Base-by-base conservation (phyloP, 352 stramenopile genomes). In the Phytophthora sp. region DNA sequence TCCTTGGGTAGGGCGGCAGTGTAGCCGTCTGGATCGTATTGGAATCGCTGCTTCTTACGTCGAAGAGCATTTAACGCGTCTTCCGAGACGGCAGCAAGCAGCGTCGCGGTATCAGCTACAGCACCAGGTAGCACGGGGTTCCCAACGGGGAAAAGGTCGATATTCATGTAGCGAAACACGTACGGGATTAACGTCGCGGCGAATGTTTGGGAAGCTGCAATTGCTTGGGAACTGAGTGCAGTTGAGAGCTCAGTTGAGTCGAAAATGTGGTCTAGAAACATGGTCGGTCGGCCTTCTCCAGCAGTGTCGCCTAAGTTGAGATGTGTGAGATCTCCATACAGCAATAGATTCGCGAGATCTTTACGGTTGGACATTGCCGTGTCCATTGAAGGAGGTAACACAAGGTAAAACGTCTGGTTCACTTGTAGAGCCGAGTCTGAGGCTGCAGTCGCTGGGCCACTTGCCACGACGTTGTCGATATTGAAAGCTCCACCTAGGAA, bases 191-290 rank as follows among this genome's bases (percentile, higher is more conserved):
- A 41, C 30, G 73, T 77, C 42, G 73, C 26, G 8, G 57, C 41
- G 27, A 77, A 77, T 0, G 42, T 27, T 7, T 55, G 42, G 35
- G 44, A 75, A 15, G 39, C 52, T 55, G 62, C 63, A 50, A 63
- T 41, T 23, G 35, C 45, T 4, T 47, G 59, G 7, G 50, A 76
- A 13, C 24, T 29, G 4, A 66, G 29, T 21, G 55, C 46, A 20
- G 38, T 9, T n/a, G 41, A 62, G 3, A 69, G 44, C 47, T 63
- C 36, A 4, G 27, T 54, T 6, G 42, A 63, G 27, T 57, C 59
- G 47, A 59, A 69, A 3, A 82, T 71, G 23, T 67, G 80, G 44
- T 89, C 80, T 16, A 89, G 56, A 53, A 89, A 84, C 63, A 82
- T 80, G 20, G 69, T 50, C 8, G 77, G 59, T 7, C 60, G 47